A percentile compares a stretch with the other conserved stretches of the same genome.
These are phyloP conservation scores for Sarcodon sp. DNA, from an alignment of 768 basidiomycete genomes.

Conservation along the genomic window DNA sequence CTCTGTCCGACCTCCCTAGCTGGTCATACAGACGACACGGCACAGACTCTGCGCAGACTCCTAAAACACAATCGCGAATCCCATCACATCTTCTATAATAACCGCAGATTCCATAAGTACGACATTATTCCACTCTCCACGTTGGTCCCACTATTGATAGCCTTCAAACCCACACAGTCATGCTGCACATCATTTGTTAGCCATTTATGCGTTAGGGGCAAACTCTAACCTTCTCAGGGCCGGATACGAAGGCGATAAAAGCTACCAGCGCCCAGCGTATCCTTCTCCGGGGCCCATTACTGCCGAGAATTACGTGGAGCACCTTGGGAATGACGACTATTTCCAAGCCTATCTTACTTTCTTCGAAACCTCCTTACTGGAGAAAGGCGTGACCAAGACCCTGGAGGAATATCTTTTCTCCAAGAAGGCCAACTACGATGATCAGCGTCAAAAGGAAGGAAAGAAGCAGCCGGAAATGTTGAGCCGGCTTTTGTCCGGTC, in stretches of 20 bases:
- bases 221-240: slow-evolving; percentile 24
- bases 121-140: background rate
- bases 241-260: slow-evolving; percentile 27
- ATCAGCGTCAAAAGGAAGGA: slow-evolving; percentile 3
- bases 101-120: slow-evolving; percentile 22
- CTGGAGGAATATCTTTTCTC: slow-evolving; percentile 59
- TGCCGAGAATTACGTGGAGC: slow-evolving; percentile 33
- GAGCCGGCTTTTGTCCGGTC: slow-evolving; percentile 37
- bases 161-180: slow-evolving; percentile 23
- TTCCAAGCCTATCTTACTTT: slow-evolving; percentile 49
- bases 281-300: slow-evolving; percentile 33
- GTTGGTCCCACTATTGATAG: too few relatives aligned
- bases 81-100: slow-evolving; percentile 23
- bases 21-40: slow-evolving; percentile 21
- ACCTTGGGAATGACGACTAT: slow-evolving; percentile 47
- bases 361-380: slow-evolving; percentile 28
- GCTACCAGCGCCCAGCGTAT: slow-evolving; percentile 23
- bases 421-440: slow-evolving; percentile 10
- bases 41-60: slow-evolving; percentile 7
- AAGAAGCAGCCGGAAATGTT: slow-evolving; percentile 39
- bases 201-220: slow-evolving; percentile 51
- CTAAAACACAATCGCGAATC: slow-evolving; percentile 17
- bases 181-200: slow-evolving; percentile 43
- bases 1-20: slow-evolving; percentile 22
- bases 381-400: slow-evolving; percentile 26